Base-by-base conservation (phyloP, 2,329 filamentous ascomycete genomes). In the Niveomyces coronatus region DNA sequence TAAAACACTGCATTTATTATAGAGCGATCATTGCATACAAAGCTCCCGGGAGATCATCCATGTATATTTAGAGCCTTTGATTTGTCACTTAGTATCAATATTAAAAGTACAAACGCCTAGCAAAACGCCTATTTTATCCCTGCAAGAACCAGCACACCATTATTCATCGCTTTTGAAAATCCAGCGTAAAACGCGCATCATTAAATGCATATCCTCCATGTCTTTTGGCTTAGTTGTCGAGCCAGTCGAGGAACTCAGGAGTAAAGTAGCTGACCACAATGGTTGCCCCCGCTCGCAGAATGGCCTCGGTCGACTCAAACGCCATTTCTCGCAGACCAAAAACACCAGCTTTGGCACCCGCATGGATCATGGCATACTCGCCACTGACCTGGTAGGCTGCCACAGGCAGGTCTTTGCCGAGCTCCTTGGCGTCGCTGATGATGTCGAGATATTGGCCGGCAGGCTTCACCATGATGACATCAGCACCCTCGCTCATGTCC, bases 391-490 rank as follows among this genome's bases (percentile, higher is more conserved):
- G 91, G 60, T 98, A 98, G 16, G 91, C 89, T 2, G 91, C 89
- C 24, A 98, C 74, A 3, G 91, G 91, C 60, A 96, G 71, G 58
- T 96, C 87, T 56, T 80, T 82, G 42, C 85, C 89, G 38, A 96
- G 74, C 38, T 95, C 87, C 68, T 94, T 96, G 37, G 91, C 91
- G 55, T 98, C 91, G 49, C 85, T 86, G 59, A 98, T 96, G 52
- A 98, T 94, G 62, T 98, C 91, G 31, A 98, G 73, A 58, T 94
- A 98, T 60, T 89, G 86, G 51, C 84, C 84, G 9, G 91, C 91
- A 3, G 91, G 91, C 71, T 98, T 98, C 45, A 98, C 91, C 89
- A 98, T 95, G 63, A 98, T 94, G 49, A 95, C 86, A 54, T 98
- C 91, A 15, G 91, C 91, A 18, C 91, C 91, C 63, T 98, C 91